A percentile compares a stretch with the other conserved stretches of the same genome.
Evolutionary conservation across 2,329 filamentous ascomycete genomes (phyloP).

Genomic region (Polychaeton citri): DNA sequence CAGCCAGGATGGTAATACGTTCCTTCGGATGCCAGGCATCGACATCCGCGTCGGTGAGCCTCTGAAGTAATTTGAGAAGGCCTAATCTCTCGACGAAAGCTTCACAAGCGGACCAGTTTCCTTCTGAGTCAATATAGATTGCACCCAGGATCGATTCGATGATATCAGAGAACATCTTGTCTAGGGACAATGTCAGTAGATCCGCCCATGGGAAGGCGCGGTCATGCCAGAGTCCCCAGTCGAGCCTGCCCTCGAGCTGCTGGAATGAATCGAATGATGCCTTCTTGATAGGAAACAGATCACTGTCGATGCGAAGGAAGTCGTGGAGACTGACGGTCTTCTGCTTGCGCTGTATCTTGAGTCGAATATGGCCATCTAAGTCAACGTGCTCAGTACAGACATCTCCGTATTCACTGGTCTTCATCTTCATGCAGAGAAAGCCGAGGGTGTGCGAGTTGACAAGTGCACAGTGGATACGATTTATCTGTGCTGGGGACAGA

Average conservation of each 20-base stretch:
- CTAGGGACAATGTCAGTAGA: slow-evolving; percentile 50
- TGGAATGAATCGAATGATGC: slow-evolving; percentile 34
- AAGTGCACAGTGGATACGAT: slow-evolving; percentile 58
- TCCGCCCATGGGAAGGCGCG: slow-evolving; percentile 62
- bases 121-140: slow-evolving; percentile 64
- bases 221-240: slow-evolving; percentile 36
- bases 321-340: no score
- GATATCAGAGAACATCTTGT: slow-evolving; percentile 74
- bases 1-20: slow-evolving; percentile 48
- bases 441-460: slow-evolving; percentile 72
- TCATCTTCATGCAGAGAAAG: slow-evolving; percentile 55
- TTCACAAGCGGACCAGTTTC: slow-evolving; percentile 46
- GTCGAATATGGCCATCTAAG: slow-evolving; percentile 4
- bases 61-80: slow-evolving; percentile 48
- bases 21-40: slow-evolving; percentile 52
- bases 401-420: slow-evolving; percentile 2
- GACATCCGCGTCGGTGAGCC: slow-evolving; percentile 44
- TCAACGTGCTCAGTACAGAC: slow-evolving; percentile 3
- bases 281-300: slow-evolving; percentile 37
- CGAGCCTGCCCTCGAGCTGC: slow-evolving; percentile 36
- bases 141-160: slow-evolving; percentile 72
- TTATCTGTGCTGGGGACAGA: slow-evolving; percentile 51
- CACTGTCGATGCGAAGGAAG: slow-evolving; percentile 18
- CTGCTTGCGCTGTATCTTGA: no score
- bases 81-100: slow-evolving; percentile 50